A percentile compares a stretch with the other conserved stretches of the same genome.
phyloP scores from a whole-genome alignment of 305 asterid genomes.

The Vinca major region DNA sequence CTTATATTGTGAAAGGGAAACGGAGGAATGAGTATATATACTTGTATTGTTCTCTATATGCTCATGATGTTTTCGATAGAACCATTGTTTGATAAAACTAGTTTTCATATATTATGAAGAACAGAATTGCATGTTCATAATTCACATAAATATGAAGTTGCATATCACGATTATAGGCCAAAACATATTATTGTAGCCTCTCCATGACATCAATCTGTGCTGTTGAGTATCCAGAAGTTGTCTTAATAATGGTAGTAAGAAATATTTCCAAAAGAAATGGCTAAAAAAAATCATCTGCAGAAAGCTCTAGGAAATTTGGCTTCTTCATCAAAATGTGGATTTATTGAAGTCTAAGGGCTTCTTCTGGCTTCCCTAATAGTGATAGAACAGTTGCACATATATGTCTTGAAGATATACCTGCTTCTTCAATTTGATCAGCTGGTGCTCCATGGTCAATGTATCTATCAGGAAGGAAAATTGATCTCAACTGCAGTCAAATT shows the following conservation, averaged over 20 bases:
- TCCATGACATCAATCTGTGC: too few relatives aligned
- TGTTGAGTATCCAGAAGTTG: too few relatives aligned
- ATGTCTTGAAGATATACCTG: constrained; percentile 59
- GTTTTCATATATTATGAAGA: too few relatives aligned
- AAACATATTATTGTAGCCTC: background rate
- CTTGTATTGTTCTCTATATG: too few relatives aligned
- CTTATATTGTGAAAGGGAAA: too few relatives aligned
- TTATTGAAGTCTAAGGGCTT: constrained; percentile 39
- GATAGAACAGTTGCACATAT: constrained; percentile 58
- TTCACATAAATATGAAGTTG: background rate
- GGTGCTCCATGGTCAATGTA: constrained; percentile 82
- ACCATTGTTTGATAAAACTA: too few relatives aligned
- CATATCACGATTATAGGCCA: background rate
- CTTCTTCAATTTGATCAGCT: constrained; percentile 59
- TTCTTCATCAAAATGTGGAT: background rate
- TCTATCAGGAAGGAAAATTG: constrained; percentile 71
- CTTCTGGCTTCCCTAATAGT: constrained; percentile 48
- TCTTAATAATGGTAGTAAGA: too few relatives aligned
- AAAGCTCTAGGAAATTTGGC: too few relatives aligned
- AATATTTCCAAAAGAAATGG: too few relatives aligned
- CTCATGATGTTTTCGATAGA: too few relatives aligned
- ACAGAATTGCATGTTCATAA: background rate
- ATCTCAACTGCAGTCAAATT: constrained; percentile 47
- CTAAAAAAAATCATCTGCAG: too few relatives aligned
- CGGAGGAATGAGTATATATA: too few relatives aligned